Base-by-base conservation (phyloP, 2,329 filamentous ascomycete species). In the Coniosporium tulheliwenetii region DNA sequence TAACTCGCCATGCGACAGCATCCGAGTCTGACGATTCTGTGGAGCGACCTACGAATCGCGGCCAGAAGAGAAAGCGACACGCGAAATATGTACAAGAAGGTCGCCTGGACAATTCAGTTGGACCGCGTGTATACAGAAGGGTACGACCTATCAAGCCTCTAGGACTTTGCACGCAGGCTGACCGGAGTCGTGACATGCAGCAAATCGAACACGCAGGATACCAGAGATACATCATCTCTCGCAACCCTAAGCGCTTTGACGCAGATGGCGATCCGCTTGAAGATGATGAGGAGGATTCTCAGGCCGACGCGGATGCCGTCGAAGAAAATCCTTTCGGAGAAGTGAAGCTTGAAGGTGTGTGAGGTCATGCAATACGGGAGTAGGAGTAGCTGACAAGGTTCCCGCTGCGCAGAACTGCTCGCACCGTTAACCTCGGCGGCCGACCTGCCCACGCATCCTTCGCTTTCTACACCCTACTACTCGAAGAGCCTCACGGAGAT, bases 201-300 rank as follows among this genome's bases (percentile, higher is more conserved):
- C 67, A 70, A 48, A 71, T 86, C 50, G 77, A 84, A 42, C 82
- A 85, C 56, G 80, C 75, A 30, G 84, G 84, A 44, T 79, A 81
- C 53, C 67, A 71, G 43, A 73, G 85, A 54, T 69, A 77, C 41
- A 84, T 87, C 48, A 77, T 93, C 47, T 75, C 76, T 57, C 75
- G 73, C 48, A 89, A 86, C 50, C 80, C 81, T 5, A 72, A 75
- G 9, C 66, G 83, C 37, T 66, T 83, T 48, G 83, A 89, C 60
- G 77, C 84, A 37, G 82, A 89, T 50, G 83, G 83, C 46, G 85
- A 82, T 54, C 77, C 84, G 46, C 65, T 85, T 41, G 79, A 85
- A 35, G 80, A 75, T 54, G 77, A 79, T 45, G 79, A 85, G 44
- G 78, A 82, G 42, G 74, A 79, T 35, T 73, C 79, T 38, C 77